A percentile compares a stretch with the other conserved stretches of the same genome.
Evolutionary conservation across 306 rosid species (phyloP).

Genomic region (Corylus avellana): DNA sequence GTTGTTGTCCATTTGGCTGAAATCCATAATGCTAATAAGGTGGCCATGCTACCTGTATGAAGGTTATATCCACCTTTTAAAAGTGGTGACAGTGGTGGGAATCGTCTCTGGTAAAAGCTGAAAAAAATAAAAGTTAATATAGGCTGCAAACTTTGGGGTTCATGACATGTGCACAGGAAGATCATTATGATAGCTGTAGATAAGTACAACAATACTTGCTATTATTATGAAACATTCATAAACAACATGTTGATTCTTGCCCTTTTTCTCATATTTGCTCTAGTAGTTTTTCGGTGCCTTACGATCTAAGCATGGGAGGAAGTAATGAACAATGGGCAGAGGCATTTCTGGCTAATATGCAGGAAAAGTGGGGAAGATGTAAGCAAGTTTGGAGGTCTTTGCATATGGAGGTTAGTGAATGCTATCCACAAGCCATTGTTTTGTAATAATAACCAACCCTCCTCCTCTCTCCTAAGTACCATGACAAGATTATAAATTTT

Average conservation of each 20-base stretch:
- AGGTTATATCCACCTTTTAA: too few relatives aligned
- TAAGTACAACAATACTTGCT: not conserved
- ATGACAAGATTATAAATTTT: too few relatives aligned
- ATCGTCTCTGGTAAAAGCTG: too few relatives aligned
- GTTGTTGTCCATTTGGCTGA: not conserved
- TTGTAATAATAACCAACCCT: slow-evolving; percentile 35
- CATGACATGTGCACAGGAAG: too few relatives aligned
- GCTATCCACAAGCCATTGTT: slow-evolving; percentile 74
- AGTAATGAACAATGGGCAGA: slow-evolving; percentile 74
- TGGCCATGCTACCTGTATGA: not conserved
- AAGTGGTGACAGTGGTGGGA: too few relatives aligned
- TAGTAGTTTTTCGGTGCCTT: slow-evolving; percentile 80
- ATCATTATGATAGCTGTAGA: not conserved
- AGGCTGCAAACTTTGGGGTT: not conserved
- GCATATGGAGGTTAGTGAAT: slow-evolving; percentile 69
- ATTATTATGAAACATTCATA: not conserved
- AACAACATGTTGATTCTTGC: slow-evolving; percentile 21
- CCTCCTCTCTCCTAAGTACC: too few relatives aligned
- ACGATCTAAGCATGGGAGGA: slow-evolving; percentile 71
- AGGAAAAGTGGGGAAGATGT: slow-evolving; percentile 69
- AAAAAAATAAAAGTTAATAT: too few relatives aligned
- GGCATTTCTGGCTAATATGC: slow-evolving; percentile 57
- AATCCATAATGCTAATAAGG: not conserved
- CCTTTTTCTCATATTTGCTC: slow-evolving; percentile 22
- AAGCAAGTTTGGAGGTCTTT: slow-evolving; percentile 65